Base-by-base conservation (phyloP, 2,329 filamentous ascomycete species). In the Monosporascus sp. region DNA sequence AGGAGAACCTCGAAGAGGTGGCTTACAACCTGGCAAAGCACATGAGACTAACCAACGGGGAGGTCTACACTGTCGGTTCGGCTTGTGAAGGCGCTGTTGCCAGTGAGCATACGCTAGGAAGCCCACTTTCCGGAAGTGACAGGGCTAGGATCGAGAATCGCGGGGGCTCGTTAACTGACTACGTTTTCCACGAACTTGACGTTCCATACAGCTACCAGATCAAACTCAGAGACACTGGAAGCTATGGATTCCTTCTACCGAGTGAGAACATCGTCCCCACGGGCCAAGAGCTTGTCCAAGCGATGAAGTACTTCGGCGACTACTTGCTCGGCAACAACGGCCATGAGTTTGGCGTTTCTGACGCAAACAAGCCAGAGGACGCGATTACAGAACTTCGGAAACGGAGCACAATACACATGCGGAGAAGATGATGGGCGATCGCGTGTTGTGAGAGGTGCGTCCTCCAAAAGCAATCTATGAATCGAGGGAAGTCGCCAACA, bases 1-100 rank as follows among this genome's bases (percentile, higher is more conserved):
- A 94, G 17, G 94, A 99, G 71, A 96, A 95, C 62, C 80, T 99
- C 1, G 84, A 96, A 70, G 94, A 99, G 70, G 80, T 97, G 18
- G 94, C 86, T 2, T 80, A 91, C 52, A 93, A 92, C 25, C 79
- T 99, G 27, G 88, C 90, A 53, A 97, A 96, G 70, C 87, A 91
- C 7, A 95, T 97, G 61, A 83, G 91, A 17, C 75, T 88, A n/a
- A 85, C 88, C 0, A 87, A 83, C 47, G 88, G 87, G 48, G 87
- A 94, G 65, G 74, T 78, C 6, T 91, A 94, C 66, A 84, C 82
- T 8, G 87, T 96, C 25, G 82, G 85, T 4, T 90, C 90, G 1
- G 94, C 94, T 1, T 99, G 94, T 63, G 88, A 95, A 67, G 90
- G 90, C 17, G 88, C 89, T 18, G 80, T 88, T 1, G 64, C 73